Evolutionary conservation across 768 basidiomycete genomes (phyloP).

Genomic region (Tricholoma terreum): DNA sequence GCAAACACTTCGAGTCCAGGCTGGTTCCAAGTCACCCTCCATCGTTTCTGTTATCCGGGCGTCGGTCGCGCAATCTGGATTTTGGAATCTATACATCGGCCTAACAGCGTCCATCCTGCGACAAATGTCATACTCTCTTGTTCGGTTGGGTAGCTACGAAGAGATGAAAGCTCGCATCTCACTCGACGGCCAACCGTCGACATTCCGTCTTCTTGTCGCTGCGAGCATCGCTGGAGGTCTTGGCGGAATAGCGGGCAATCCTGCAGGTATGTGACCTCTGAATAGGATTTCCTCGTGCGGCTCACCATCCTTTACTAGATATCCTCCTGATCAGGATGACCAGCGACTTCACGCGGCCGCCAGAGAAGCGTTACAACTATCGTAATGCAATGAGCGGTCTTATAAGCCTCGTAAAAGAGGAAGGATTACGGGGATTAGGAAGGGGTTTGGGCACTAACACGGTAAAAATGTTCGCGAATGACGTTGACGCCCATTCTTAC

Average conservation of each 20-base stretch:
- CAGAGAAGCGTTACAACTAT: slow-evolving; percentile 74
- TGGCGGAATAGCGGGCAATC: slow-evolving; percentile 84
- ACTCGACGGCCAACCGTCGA: slow-evolving; percentile 47
- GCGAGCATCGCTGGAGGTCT: slow-evolving; percentile 74
- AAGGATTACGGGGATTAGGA: slow-evolving; percentile 65
- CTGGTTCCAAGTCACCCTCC: slow-evolving; percentile 55
- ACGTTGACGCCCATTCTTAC: not conserved
- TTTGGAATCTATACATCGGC: slow-evolving; percentile 77
- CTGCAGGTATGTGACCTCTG: slow-evolving; percentile 49
- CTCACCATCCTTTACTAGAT: slow-evolving; percentile 36
- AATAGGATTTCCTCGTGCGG: not conserved
- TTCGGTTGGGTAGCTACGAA: slow-evolving; percentile 81
- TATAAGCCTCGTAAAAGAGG: slow-evolving; percentile 57
- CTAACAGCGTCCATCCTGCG: slow-evolving; percentile 79
- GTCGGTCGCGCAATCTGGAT: slow-evolving; percentile 64
- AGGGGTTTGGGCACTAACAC: slow-evolving; percentile 80
- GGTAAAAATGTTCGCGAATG: slow-evolving; percentile 36
- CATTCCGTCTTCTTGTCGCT: slow-evolving; percentile 54
- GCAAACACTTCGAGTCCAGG: slow-evolving; percentile 56
- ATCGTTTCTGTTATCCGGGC: slow-evolving; percentile 61
- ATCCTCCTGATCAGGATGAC: slow-evolving; percentile 85
- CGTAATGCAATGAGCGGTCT: slow-evolving; percentile 76
- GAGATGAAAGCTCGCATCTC: slow-evolving; percentile 62
- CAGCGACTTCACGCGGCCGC: slow-evolving; percentile 74
- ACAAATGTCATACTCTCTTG: slow-evolving; percentile 90